A percentile compares a stretch with the other conserved stretches of the same genome.
Conservation (phyloP, 2,329 filamentous ascomycete genomes). For the Ilyonectria mors-panacis region DNA sequence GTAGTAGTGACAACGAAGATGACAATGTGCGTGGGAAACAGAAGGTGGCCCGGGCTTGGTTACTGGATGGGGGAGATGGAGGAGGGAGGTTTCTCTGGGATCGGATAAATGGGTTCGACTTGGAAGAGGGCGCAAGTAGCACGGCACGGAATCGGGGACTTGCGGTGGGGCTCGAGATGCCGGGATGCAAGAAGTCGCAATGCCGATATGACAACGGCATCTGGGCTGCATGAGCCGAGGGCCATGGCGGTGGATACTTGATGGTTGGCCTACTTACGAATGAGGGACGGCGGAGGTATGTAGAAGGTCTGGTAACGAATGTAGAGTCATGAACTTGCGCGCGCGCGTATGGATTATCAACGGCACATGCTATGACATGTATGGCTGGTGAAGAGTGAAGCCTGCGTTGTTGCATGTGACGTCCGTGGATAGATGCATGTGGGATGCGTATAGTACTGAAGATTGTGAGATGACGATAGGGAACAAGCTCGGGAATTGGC, state of each 20-base stretch:
- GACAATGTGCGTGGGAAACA: background rate
- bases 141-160: conserved; percentile 1
- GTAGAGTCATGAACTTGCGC: background rate
- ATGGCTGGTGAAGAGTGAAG: conserved; percentile 13
- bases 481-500: conserved; percentile 38
- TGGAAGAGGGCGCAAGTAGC: background rate
- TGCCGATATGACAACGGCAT: conserved; percentile 22
- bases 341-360: conserved; percentile 11
- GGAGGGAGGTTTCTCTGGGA: conserved; percentile 5
- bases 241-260: conserved; percentile 15
- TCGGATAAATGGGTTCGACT: conserved; percentile 6
- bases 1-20: background rate
- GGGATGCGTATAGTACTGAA: background rate
- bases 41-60: background rate
- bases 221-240: conserved; percentile 27
- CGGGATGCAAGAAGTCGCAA: conserved; percentile 12
- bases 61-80: conserved; percentile 1
- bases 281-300: background rate
- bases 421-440: background rate
- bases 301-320: background rate
- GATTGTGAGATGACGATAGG: conserved; percentile 14
- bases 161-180: background rate
- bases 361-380: conserved; percentile 5
- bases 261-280: background rate
- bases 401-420: conserved; percentile 23